phyloP scores from a whole-genome alignment of 176 grass and related monocot genomes.

The Triticum urartu region DNA sequence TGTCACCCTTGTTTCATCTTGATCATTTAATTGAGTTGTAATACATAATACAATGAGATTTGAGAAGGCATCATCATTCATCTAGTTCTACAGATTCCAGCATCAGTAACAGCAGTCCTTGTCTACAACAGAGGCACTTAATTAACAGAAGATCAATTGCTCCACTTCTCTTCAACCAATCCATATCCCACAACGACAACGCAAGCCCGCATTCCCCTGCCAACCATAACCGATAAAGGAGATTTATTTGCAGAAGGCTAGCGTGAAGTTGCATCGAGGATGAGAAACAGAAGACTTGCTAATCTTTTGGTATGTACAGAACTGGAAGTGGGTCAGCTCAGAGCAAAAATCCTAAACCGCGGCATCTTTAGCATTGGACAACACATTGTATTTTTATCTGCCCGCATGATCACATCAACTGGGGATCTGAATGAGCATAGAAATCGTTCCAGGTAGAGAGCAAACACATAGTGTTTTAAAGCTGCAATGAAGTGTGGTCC shows the following conservation, averaged over 20 bases:
- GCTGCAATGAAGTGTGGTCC: conserved; percentile 59
- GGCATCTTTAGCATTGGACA: conserved; percentile 26
- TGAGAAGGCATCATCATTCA: background rate
- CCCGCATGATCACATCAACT: conserved; percentile 30
- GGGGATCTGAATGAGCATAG: conserved; percentile 24
- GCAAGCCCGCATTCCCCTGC: conserved; percentile 17
- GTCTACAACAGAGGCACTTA: conserved; percentile 24
- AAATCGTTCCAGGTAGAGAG: conserved; percentile 47
- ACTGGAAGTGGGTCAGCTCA: background rate
- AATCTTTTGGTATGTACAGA: conserved; percentile 3
- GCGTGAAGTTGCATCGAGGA: conserved; percentile 27
- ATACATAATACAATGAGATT: conserved; percentile 32
- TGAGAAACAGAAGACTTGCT: conserved; percentile 19
- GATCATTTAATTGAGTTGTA: conserved; percentile 35
- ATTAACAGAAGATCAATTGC: conserved; percentile 16
- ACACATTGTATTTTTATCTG: background rate
- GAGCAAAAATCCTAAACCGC: background rate
- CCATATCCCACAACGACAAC: background rate
- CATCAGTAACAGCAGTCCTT: conserved; percentile 16
- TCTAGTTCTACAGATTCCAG: conserved; percentile 23
- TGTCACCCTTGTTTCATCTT: conserved; percentile 21
- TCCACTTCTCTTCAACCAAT: conserved; percentile 27
- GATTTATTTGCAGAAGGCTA: conserved; percentile 16
- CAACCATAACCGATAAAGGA: conserved; percentile 6
- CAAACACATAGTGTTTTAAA: conserved; percentile 70